These are phyloP conservation scores for Begonia fuchsioides DNA, from an alignment of 306 rosid genomes.

Conservation along the genomic window DNA sequence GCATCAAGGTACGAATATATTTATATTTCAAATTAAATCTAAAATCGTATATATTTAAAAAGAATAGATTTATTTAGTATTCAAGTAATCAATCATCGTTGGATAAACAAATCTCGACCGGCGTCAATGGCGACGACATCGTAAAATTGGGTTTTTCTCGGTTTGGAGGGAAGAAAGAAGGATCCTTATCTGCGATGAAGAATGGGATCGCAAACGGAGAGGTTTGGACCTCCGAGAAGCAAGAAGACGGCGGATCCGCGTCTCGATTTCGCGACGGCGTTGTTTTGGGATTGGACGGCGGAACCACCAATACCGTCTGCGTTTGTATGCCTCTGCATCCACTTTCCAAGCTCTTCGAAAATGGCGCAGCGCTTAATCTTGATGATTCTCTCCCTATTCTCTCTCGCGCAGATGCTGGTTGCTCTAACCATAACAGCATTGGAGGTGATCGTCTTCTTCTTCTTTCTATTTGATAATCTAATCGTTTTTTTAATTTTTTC, in stretches of 20 bases:
- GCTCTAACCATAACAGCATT: slow-evolving; percentile 88
- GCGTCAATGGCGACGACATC: too few species aligned
- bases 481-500: too few species aligned
- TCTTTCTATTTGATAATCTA: background rate
- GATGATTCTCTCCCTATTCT: slow-evolving; percentile 54
- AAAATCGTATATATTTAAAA: too few species aligned
- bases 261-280: background rate
- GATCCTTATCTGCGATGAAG: background rate
- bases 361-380: slow-evolving; percentile 8
- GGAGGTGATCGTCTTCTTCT: slow-evolving; percentile 40
- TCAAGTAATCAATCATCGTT: too few species aligned
- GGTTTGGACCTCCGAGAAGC: background rate
- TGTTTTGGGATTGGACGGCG: slow-evolving; percentile 58
- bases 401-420: slow-evolving; percentile 73
- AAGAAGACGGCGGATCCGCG: background rate
- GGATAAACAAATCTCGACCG: too few species aligned
- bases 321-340: slow-evolving; percentile 59
- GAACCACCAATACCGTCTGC: slow-evolving; percentile 78
- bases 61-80: too few species aligned
- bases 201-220: background rate
- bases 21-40: too few species aligned
- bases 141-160: too few species aligned
- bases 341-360: background rate
- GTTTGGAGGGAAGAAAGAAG: too few species aligned
- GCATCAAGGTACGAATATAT: too few species aligned